Percentiles rank a stretch among this genome's conserved stretches.
phyloP scores from a whole-genome alignment of 2,329 filamentous ascomycete species.

The Cladophialophora bantiana region DNA sequence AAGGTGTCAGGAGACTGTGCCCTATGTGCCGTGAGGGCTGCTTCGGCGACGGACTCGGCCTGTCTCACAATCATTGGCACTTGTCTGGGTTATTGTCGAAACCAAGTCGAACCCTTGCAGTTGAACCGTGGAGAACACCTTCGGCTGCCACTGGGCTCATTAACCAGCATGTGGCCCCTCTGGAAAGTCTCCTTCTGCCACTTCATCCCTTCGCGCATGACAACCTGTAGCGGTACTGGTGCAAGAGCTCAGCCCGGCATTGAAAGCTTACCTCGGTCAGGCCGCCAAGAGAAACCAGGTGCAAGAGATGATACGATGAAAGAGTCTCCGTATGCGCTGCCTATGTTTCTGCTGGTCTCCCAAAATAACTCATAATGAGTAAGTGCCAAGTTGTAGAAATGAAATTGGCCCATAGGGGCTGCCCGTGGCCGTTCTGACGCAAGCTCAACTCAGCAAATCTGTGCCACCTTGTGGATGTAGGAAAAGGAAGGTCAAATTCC shows the following conservation, averaged over 20 bases:
- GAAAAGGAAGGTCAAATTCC: background rate
- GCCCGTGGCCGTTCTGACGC: background rate
- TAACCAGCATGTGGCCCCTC: background rate
- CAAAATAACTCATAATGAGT: background rate
- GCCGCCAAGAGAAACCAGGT: background rate
- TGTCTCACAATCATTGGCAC: background rate
- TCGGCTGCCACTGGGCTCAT: background rate
- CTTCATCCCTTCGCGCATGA: background rate
- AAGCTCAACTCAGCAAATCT: constrained; percentile 3
- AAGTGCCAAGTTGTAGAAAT: background rate
- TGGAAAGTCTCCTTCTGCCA: background rate
- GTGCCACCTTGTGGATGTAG: background rate
- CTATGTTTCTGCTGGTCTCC: background rate
- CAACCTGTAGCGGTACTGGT: background rate
- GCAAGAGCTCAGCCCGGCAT: background rate
- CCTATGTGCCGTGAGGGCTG: background rate
- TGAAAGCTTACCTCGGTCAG: background rate
- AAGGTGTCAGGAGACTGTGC: background rate
- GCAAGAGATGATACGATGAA: background rate
- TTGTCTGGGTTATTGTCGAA: background rate
- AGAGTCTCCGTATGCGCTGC: background rate
- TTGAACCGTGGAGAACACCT: background rate
- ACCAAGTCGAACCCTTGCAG: background rate
- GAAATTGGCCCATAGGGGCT: background rate
- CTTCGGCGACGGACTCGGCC: background rate